Conservation (phyloP, 2,329 filamentous ascomycete species). For the Ophiostoma angusticollis region DNA sequence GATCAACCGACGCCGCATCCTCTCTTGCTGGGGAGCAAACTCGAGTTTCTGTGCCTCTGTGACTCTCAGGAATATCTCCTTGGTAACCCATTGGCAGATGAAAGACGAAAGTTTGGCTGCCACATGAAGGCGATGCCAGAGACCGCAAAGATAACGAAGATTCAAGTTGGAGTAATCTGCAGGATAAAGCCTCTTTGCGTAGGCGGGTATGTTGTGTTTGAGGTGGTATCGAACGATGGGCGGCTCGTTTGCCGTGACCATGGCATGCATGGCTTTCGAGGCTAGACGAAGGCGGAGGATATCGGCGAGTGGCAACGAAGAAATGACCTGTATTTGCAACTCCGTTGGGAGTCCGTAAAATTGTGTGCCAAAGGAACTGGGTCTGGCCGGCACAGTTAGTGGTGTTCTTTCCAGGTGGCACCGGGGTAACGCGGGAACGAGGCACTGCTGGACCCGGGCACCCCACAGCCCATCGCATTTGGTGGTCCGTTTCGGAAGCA, state of each 20-base stretch:
- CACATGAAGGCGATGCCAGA: constrained; percentile 55
- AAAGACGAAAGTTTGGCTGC: constrained; percentile 48
- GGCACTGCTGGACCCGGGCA: no score
- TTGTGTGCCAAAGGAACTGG: constrained; percentile 38
- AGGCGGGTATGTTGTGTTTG: constrained; percentile 44
- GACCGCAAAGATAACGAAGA: constrained; percentile 48
- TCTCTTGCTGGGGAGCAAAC: constrained; percentile 47
- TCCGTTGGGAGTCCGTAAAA: constrained; percentile 48
- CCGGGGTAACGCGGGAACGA: no score
- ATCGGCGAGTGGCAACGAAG: constrained; percentile 45
- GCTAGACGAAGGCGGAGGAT: constrained; percentile 45
- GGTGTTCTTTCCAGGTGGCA: no score
- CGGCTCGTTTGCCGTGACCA: constrained; percentile 47
- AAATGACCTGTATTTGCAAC: constrained; percentile 49
- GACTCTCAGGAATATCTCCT: constrained; percentile 49
- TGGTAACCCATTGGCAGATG: constrained; percentile 52
- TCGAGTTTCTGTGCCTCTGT: constrained; percentile 41
- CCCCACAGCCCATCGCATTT: no score
- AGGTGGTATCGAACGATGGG: constrained; percentile 50
- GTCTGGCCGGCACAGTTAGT: constrained; percentile 18
- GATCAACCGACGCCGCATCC: constrained; percentile 52
- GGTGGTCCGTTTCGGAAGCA: no score
- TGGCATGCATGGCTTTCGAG: constrained; percentile 45
- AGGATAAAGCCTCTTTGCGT: constrained; percentile 48
- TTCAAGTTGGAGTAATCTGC: constrained; percentile 35